Conservation (phyloP, 768 basidiomycete genomes). For the Suillus variegatus region DNA sequence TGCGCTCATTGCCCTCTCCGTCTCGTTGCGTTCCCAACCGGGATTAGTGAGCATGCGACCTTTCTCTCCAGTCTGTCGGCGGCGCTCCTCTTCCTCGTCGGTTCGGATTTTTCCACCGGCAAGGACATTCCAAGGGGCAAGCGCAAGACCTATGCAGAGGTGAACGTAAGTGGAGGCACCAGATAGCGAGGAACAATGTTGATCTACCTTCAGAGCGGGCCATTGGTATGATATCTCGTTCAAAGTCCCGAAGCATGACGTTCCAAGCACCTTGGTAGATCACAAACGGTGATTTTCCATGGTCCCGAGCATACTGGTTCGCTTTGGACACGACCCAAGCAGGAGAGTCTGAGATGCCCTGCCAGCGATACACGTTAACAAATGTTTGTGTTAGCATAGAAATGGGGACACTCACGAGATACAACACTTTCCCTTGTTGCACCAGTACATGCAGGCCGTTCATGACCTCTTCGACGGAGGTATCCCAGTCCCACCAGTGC, state of each 20-base stretch:
- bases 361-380: not conserved
- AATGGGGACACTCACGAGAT: not conserved
- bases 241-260: not conserved
- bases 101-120: not conserved
- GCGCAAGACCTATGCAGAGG: not conserved
- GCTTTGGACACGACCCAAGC: not conserved
- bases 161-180: not conserved
- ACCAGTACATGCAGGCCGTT: not conserved
- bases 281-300: not conserved
- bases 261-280: not conserved
- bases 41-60: not conserved
- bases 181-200: not conserved
- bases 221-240: not conserved
- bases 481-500: not conserved
- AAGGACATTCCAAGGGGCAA: not conserved
- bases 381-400: not conserved
- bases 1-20: not conserved
- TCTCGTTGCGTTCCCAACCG: not conserved
- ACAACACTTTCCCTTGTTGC: not conserved
- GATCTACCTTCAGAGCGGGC: not conserved
- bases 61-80: not conserved
- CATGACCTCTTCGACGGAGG: not conserved
- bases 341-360: not conserved
- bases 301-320: not conserved
- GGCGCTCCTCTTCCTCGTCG: not conserved